Evolutionary conservation across 73 alveolate species (phyloP).

Genomic region (Paraurostyla sp.): DNA sequence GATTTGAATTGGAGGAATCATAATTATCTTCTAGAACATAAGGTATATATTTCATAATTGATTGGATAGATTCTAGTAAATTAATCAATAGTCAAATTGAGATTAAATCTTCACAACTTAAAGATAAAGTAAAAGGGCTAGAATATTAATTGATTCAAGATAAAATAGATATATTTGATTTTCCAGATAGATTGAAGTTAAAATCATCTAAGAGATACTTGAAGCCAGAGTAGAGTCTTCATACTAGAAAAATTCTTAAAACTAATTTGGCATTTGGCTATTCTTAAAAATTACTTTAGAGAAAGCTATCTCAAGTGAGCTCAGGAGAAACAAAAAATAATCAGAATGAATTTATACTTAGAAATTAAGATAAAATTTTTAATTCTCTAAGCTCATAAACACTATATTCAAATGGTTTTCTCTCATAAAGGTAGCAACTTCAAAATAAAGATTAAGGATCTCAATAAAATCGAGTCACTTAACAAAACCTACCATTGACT

Average conservation of each 20-base stretch:
- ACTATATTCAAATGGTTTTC: too few species aligned
- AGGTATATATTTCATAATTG: too few species aligned
- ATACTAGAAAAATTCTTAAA: conserved; percentile 1
- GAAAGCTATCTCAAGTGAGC: too few species aligned
- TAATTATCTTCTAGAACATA: too few species aligned
- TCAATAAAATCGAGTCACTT: not conserved
- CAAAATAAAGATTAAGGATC: not conserved
- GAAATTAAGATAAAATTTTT: not conserved
- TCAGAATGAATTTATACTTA: not conserved
- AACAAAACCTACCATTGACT: too few species aligned
- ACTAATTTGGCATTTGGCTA: not conserved
- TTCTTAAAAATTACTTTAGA: not conserved
- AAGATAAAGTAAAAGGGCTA: not conserved
- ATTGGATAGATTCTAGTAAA: not conserved
- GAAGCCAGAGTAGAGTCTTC: conserved; percentile 11
- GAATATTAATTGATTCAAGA: not conserved
- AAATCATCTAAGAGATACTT: not conserved
- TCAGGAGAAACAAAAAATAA: not conserved
- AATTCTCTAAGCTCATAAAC: not conserved
- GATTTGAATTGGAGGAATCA: not conserved
- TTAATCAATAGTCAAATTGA: not conserved
- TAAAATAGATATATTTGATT: conserved; percentile 4
- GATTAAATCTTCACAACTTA: not conserved
- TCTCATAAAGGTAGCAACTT: not conserved
- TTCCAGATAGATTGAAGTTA: not conserved